Conservation (phyloP, 352 stramenopile genomes). For the Globisporangium irregulare region DNA sequence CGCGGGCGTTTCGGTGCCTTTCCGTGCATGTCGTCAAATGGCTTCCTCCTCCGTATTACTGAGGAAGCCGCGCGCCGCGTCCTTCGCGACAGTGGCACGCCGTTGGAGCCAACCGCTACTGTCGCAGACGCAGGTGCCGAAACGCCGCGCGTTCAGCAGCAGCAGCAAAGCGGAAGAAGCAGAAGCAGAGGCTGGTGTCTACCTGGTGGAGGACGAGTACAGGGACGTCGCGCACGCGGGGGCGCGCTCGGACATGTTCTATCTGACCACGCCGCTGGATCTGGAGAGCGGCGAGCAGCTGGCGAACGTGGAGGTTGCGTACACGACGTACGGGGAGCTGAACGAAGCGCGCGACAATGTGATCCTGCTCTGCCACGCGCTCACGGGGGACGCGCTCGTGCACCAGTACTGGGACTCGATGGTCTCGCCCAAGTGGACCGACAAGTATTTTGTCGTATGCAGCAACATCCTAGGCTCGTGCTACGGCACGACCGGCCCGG, state of each 20-base stretch:
- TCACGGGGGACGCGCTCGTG: constrained; percentile 93
- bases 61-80: neutral
- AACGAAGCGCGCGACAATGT: constrained; percentile 51
- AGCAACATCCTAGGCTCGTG: constrained; percentile 95
- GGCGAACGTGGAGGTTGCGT: constrained; percentile 79
- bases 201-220: constrained; percentile 55
- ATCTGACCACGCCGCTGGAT: constrained; percentile 34
- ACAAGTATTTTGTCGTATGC: constrained; percentile 97
- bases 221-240: constrained; percentile 43
- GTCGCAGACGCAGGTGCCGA: constrained; percentile 2
- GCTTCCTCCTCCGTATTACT: neutral
- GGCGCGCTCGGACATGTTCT: constrained; percentile 41
- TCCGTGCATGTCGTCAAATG: constrained; percentile 1
- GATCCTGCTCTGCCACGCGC: constrained; percentile 78
- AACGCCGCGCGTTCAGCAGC: constrained; percentile 15
- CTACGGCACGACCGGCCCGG: constrained; percentile 91
- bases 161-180: constrained; percentile 7
- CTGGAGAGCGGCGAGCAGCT: constrained; percentile 72
- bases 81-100: neutral
- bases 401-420: constrained; percentile 94
- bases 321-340: constrained; percentile 93
- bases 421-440: constrained; percentile 93
- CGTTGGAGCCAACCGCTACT: neutral
- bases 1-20: constrained; percentile 15
- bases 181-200: neutral